Percentiles rank a stretch among this genome's conserved stretches.
Conservation (phyloP, 1,284 basidiomycete genomes). For the Irpex lacteus region DNA sequence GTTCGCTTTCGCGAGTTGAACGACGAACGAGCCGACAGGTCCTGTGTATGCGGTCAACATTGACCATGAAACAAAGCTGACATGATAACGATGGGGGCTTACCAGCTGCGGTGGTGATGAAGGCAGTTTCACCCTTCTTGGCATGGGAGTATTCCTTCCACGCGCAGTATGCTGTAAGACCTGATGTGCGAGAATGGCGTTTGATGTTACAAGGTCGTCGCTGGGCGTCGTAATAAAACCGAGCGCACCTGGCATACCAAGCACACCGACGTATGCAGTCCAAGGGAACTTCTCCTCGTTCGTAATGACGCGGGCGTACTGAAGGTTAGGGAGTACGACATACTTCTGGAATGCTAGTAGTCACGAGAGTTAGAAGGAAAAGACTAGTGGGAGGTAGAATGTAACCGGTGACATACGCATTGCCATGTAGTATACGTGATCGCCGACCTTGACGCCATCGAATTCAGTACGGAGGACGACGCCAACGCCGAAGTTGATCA, state of each 20-base stretch:
- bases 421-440: constrained; percentile 37
- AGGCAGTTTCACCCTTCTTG: constrained; percentile 11
- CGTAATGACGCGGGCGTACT: constrained; percentile 16
- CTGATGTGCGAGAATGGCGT: not conserved
- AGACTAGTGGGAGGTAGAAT: not conserved
- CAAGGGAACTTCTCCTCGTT: constrained; percentile 28
- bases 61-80: not conserved
- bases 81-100: not conserved
- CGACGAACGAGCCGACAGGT: constrained; percentile 13
- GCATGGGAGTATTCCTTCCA: constrained; percentile 17
- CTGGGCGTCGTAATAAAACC: too few relatives aligned
- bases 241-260: constrained; percentile 23
- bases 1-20: constrained; percentile 3
- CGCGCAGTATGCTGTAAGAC: constrained; percentile 14
- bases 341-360: constrained; percentile 15
- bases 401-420: constrained; percentile 17
- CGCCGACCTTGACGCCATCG: constrained; percentile 34
- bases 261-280: constrained; percentile 29
- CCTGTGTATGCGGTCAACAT: constrained; percentile 1
- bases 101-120: constrained; percentile 13
- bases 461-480: constrained; percentile 43
- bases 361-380: not conserved
- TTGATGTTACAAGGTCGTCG: too few relatives aligned
- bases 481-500: constrained; percentile 32
- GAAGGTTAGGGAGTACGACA: constrained; percentile 5